phyloP scores from a whole-genome alignment of 805 yeast species.

The Ascoidea asiatica region DNA sequence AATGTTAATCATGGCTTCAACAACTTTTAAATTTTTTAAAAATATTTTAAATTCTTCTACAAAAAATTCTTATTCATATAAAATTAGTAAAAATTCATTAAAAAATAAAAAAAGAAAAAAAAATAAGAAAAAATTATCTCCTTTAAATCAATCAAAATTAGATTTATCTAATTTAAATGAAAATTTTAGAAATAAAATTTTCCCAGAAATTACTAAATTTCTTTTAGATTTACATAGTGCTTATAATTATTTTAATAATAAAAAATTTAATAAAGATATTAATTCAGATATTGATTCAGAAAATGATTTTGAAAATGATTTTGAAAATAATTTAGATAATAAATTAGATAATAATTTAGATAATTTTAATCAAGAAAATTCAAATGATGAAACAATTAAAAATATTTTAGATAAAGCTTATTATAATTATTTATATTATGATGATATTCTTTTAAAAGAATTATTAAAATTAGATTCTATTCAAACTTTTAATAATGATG shows the following conservation, averaged over 20 bases:
- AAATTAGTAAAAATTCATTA: too few species aligned
- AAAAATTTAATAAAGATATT: too few species aligned
- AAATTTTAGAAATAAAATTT: too few species aligned
- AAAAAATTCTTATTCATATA: neutral
- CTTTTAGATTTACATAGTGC: too few species aligned
- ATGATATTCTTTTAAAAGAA: constrained; percentile 55
- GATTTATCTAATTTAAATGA: too few species aligned
- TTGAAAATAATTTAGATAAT: neutral
- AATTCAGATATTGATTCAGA: too few species aligned
- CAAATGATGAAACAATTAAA: constrained; percentile 2
- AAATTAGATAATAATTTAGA: too few species aligned
- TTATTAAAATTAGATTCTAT: constrained; percentile 55
- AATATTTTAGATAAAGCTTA: too few species aligned
- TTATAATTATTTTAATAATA: too few species aligned
- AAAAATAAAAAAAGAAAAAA: too few species aligned
- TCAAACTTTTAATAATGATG: constrained; percentile 33
- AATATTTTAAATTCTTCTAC: constrained; percentile 6
- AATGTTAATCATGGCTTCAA: too few species aligned
- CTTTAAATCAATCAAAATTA: neutral
- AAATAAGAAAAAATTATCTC: neutral
- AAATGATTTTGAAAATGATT: too few species aligned
- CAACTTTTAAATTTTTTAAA: constrained; percentile 5
- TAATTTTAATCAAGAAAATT: neutral
- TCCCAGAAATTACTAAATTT: neutral
- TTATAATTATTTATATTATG: constrained; percentile 26